phyloP scores from a whole-genome alignment of 2,329 filamentous ascomycete genomes.

The Stromatinia cepivora region DNA sequence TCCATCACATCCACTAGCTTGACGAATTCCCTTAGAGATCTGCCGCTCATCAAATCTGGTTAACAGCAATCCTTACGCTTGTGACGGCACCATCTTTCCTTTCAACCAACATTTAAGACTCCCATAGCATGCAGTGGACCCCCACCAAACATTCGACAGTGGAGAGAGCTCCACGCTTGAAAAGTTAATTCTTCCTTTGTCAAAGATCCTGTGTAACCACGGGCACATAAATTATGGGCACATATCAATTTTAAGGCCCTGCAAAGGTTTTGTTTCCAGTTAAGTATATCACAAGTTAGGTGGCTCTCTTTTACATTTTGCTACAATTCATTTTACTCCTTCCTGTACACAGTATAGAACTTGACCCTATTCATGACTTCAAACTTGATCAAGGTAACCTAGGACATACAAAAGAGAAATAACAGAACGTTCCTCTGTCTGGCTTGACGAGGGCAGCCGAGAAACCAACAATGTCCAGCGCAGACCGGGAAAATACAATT shows the following conservation, averaged over 20 bases:
- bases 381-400: background rate
- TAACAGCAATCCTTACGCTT: background rate
- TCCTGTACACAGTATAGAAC: too few relatives aligned
- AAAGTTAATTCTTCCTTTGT: background rate
- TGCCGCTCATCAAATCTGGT: background rate
- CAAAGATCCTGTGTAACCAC: background rate
- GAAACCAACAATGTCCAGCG: background rate
- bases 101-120: background rate
- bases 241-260: background rate
- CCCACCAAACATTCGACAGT: background rate
- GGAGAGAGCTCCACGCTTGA: background rate
- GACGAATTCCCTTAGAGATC: background rate
- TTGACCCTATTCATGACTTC: background rate
- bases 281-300: background rate
- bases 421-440: background rate
- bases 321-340: background rate
- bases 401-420: background rate
- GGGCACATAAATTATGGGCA: slow-evolving; percentile 1
- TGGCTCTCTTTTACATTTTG: background rate
- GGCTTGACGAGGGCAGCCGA: background rate
- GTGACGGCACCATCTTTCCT: background rate
- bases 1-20: background rate
- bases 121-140: background rate
- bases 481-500: background rate
- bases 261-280: background rate